Percentiles rank a stretch among this genome's conserved stretches.
phyloP scores from a whole-genome alignment of 305 asterid genomes.

The Striga hermonthica region DNA sequence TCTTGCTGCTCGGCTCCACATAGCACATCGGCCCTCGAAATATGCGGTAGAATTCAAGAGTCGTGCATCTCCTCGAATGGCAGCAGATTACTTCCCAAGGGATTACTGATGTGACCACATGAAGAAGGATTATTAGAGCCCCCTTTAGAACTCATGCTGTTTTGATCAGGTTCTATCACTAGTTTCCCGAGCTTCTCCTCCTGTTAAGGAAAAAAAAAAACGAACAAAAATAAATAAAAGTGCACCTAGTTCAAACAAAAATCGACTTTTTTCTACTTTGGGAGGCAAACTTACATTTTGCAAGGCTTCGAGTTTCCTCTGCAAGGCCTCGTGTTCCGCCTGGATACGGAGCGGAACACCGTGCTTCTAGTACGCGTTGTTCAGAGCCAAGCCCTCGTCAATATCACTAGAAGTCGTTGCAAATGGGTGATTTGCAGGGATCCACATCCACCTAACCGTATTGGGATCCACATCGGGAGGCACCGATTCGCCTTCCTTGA shows the following conservation, averaged over 20 bases:
- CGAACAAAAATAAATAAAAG: not conserved
- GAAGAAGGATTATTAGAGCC: slow-evolving; percentile 38
- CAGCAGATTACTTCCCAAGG: slow-evolving; percentile 37
- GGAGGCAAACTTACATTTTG: slow-evolving; percentile 60
- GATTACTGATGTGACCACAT: slow-evolving; percentile 37
- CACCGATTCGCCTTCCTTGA: slow-evolving; percentile 85
- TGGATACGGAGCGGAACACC: slow-evolving; percentile 94
- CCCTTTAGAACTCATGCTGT: slow-evolving; percentile 37
- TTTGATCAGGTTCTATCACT: slow-evolving; percentile 63
- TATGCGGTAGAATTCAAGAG: slow-evolving; percentile 26
- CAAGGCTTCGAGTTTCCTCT: slow-evolving; percentile 86
- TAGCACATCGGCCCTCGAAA: not conserved
- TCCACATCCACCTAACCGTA: slow-evolving; percentile 97
- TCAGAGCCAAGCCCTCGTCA: slow-evolving; percentile 87
- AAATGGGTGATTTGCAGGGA: slow-evolving; percentile 98
- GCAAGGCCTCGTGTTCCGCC: slow-evolving; percentile 97
- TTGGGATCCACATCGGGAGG: slow-evolving; percentile 99
- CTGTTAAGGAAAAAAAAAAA: slow-evolving; percentile 39
- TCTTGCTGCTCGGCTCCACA: not conserved
- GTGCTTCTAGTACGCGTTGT: slow-evolving; percentile 81
- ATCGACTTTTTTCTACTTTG: too few species aligned
- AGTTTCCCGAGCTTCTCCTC: slow-evolving; percentile 78
- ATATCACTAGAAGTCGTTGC: slow-evolving; percentile 94
- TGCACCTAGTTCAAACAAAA: not conserved
- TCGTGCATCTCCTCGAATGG: slow-evolving; percentile 45